These are phyloP conservation scores for Boletus fagicola DNA, from an alignment of 768 basidiomycete species.

Conservation along the genomic window DNA sequence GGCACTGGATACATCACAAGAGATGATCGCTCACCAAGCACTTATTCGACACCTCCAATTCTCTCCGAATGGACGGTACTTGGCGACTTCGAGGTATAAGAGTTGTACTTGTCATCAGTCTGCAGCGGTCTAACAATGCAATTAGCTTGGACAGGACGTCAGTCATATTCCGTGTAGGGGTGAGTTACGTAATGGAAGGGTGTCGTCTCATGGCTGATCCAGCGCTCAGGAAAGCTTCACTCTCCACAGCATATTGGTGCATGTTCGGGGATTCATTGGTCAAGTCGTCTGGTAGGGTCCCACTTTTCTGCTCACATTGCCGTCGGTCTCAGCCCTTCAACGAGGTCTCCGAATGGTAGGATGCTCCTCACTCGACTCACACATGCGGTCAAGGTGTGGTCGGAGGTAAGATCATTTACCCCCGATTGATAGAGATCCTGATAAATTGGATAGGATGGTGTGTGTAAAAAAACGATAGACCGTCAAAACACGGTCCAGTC, in stretches of 20 bases:
- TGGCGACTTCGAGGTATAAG: slow-evolving; percentile 52
- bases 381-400: slow-evolving; percentile 53
- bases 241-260: slow-evolving; percentile 48
- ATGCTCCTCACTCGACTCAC: slow-evolving; percentile 47
- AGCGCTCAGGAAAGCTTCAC: slow-evolving; percentile 39
- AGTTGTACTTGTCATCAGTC: not conserved
- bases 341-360: slow-evolving; percentile 48
- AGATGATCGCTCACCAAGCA: slow-evolving; percentile 45
- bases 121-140: slow-evolving; percentile 8
- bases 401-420: slow-evolving; percentile 36
- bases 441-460: slow-evolving; percentile 41
- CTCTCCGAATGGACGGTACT: slow-evolving; percentile 51
- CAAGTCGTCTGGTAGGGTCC: slow-evolving; percentile 50
- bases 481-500: slow-evolving; percentile 46
- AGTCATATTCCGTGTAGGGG: slow-evolving; percentile 48
- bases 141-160: slow-evolving; percentile 51
- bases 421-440: slow-evolving; percentile 2
- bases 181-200: slow-evolving; percentile 27
- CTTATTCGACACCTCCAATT: slow-evolving; percentile 55
- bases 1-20: slow-evolving; percentile 40
- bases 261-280: slow-evolving; percentile 51
- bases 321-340: slow-evolving; percentile 9
- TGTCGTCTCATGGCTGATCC: slow-evolving; percentile 14
- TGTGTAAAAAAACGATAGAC: slow-evolving; percentile 50
- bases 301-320: not conserved